These are phyloP conservation scores for Rhodotorula sp. DNA, from an alignment of 1,284 basidiomycete genomes.

Conservation along the genomic window DNA sequence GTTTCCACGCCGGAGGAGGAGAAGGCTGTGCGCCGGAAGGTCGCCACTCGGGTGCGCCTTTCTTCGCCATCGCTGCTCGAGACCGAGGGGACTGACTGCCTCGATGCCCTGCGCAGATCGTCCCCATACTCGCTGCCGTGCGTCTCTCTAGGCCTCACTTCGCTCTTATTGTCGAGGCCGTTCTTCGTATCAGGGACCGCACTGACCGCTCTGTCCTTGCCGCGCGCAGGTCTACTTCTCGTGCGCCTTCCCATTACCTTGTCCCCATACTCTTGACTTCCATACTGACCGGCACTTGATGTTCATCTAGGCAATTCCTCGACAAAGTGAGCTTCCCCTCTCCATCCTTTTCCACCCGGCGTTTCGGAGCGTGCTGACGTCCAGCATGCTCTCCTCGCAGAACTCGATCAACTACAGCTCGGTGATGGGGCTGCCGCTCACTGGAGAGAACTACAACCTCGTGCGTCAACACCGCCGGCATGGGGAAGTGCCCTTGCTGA, in stretches of 20 bases:
- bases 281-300: no score
- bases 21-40: conserved; percentile 54
- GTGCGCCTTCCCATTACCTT: no score
- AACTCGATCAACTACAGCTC: conserved; percentile 64
- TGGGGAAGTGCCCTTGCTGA: no score
- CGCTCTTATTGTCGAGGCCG: no score
- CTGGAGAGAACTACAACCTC: conserved; percentile 61
- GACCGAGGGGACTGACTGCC: neutral
- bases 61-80: neutral
- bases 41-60: conserved; percentile 40
- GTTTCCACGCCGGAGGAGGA: conserved; percentile 23
- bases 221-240: neutral
- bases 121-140: conserved; percentile 61
- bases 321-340: conserved; percentile 49
- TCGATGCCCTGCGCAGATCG: conserved; percentile 50
- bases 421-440: conserved; percentile 57
- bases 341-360: neutral
- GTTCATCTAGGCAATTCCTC: conserved; percentile 49
- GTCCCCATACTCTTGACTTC: no score
- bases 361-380: no score
- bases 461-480: no score
- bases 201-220: no score
- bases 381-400: neutral
- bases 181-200: no score
- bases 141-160: no score